Evolutionary conservation across 2,329 filamentous ascomycete species (phyloP).

Genomic region (Sclerotinia nivalis): DNA sequence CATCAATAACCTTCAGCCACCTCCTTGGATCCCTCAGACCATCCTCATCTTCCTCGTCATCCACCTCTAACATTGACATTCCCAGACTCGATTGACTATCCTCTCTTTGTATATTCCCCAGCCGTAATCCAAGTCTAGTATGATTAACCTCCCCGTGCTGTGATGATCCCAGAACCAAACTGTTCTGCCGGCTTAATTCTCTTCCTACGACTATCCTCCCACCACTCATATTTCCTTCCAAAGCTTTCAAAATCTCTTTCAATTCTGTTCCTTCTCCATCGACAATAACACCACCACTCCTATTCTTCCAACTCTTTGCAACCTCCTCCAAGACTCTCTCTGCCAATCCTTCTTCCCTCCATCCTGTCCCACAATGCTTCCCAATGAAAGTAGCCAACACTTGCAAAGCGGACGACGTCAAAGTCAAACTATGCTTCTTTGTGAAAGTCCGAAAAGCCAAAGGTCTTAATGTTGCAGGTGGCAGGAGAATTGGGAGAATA

Average conservation of each 20-base stretch:
- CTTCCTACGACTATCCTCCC: constrained; percentile 63
- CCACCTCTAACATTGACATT: constrained; percentile 54
- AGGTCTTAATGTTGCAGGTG: constrained; percentile 81
- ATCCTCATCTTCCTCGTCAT: constrained; percentile 57
- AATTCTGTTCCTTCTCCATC: constrained; percentile 76
- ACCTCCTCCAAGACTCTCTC: constrained; percentile 92
- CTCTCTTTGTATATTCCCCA: constrained; percentile 52
- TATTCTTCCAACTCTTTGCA: constrained; percentile 87
- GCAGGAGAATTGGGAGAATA: constrained; percentile 86
- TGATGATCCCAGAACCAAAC: constrained; percentile 59
- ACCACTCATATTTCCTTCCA: constrained; percentile 89
- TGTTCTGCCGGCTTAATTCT: constrained; percentile 63
- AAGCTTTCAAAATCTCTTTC: constrained; percentile 76
- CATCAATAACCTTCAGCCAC: constrained; percentile 81
- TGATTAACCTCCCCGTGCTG: constrained; percentile 54
- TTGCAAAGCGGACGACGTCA: constrained; percentile 83
- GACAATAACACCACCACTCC: constrained; percentile 86
- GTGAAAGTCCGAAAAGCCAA: constrained; percentile 95
- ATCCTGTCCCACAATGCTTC: constrained; percentile 90
- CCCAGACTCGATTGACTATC: constrained; percentile 68
- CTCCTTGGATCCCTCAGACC: constrained; percentile 66
- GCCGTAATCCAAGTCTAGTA: constrained; percentile 57
- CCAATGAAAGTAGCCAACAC: constrained; percentile 87
- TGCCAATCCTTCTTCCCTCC: constrained; percentile 91
- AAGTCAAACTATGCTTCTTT: constrained; percentile 93